Conservation (phyloP, 768 basidiomycete genomes). For the Hericium erinaceus region DNA sequence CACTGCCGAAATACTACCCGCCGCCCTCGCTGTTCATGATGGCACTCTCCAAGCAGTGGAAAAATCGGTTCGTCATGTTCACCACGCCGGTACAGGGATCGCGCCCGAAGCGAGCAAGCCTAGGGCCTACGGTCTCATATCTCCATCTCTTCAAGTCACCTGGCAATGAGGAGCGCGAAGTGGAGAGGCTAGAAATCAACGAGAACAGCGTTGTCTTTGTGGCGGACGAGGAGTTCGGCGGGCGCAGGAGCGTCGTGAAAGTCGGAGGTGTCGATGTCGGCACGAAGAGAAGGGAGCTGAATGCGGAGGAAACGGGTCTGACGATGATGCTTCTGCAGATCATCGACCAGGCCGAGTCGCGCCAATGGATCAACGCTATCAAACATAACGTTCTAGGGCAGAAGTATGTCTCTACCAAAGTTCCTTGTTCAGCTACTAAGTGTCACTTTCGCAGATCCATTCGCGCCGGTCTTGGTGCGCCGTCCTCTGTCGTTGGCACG, state of each 20-base stretch:
- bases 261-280: conserved; percentile 58
- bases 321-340: conserved; percentile 70
- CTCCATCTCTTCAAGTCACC: conserved; percentile 68
- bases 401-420: conserved; percentile 33
- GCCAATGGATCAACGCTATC: conserved; percentile 68
- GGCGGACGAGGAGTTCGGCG: conserved; percentile 43
- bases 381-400: conserved; percentile 66
- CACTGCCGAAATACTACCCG: conserved; percentile 60
- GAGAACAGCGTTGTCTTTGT: conserved; percentile 72
- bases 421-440: background rate
- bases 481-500: conserved; percentile 31
- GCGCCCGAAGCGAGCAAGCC: conserved; percentile 21
- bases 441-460: conserved; percentile 38
- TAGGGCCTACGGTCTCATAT: conserved; percentile 38
- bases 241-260: conserved; percentile 48
- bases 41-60: conserved; percentile 69
- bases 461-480: conserved; percentile 53
- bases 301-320: conserved; percentile 37
- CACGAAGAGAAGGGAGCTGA: conserved; percentile 23
- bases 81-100: conserved; percentile 19
- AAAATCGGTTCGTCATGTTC: conserved; percentile 50
- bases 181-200: conserved; percentile 69
- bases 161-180: conserved; percentile 50
- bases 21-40: conserved; percentile 60
- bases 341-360: conserved; percentile 47